These are phyloP conservation scores for Chytriomyces sp. DNA, from an alignment of 192 early-diverging fungal genomes.

Conservation along the genomic window DNA sequence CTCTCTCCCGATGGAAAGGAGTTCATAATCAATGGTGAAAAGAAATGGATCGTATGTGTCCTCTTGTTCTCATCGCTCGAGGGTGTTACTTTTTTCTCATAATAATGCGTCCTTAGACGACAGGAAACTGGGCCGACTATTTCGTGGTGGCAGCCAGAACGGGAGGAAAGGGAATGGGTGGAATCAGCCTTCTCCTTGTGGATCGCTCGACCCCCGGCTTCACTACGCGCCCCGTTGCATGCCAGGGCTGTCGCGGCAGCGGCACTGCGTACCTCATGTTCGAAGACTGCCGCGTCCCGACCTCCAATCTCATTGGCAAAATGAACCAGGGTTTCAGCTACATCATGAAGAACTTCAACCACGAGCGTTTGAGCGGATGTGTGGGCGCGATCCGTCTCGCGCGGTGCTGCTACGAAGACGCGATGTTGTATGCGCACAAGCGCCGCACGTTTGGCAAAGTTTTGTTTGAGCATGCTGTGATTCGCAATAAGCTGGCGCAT, in stretches of 20 bases:
- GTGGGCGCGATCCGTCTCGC: conserved; percentile 81
- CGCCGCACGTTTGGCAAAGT: conserved; percentile 84
- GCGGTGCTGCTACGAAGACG: conserved; percentile 82
- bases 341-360: conserved; percentile 38
- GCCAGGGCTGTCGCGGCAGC: conserved; percentile 79
- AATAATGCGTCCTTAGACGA: too few relatives aligned
- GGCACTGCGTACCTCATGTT: conserved; percentile 67
- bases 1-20: conserved; percentile 67
- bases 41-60: conserved; percentile 49
- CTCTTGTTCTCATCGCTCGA: not conserved
- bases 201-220: conserved; percentile 72
- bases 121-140: conserved; percentile 80
- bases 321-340: conserved; percentile 82
- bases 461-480: conserved; percentile 80
- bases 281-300: conserved; percentile 78
- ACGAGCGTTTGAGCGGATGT: conserved; percentile 62
- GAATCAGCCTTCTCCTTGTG: conserved; percentile 74
- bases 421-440: conserved; percentile 78
- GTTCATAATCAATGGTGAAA: conserved; percentile 78
- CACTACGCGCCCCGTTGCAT: conserved; percentile 79
- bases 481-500: conserved; percentile 62
- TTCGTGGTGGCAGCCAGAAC: conserved; percentile 82
- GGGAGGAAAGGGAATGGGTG: conserved; percentile 75
- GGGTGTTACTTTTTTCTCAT: too few relatives aligned
- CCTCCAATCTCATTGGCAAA: conserved; percentile 79